These are phyloP conservation scores for Pleodorina starrii DNA, from an alignment of 139 green algal species.

Conservation along the genomic window DNA sequence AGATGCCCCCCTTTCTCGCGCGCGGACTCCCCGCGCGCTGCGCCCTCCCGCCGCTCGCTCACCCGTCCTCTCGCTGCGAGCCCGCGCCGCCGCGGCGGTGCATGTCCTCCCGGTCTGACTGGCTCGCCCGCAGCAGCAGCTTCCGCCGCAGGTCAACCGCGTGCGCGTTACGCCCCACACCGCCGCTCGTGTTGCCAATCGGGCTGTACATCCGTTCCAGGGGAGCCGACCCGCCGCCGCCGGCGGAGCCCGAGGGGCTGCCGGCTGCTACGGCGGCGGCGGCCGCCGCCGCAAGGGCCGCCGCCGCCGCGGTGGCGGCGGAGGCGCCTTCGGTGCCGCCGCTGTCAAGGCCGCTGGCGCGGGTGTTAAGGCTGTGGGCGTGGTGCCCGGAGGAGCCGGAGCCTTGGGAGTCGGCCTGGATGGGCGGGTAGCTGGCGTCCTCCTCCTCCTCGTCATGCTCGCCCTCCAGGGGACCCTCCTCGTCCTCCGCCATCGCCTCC, in stretches of 20 bases:
- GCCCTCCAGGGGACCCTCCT: not conserved
- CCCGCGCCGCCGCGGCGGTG: not conserved
- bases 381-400: not conserved
- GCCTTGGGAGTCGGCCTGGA: not conserved
- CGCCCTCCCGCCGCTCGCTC: not conserved
- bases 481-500: not conserved
- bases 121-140: conserved; percentile 33
- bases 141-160: conserved; percentile 26
- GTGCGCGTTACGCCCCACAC: not conserved
- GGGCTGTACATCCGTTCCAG: not conserved
- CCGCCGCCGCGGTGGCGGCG: not conserved
- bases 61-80: conserved; percentile 21
- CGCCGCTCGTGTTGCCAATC: not conserved
- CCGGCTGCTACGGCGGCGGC: not conserved
- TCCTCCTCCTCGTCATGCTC: conserved; percentile 12
- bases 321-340: not conserved
- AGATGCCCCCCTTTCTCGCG: too few relatives aligned
- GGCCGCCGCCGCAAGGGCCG: not conserved
- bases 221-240: not conserved
- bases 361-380: too few relatives aligned
- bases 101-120: conserved; percentile 14
- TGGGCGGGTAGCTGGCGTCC: conserved; percentile 48
- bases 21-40: too few relatives aligned
- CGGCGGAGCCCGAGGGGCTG: too few relatives aligned
- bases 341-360: conserved; percentile 3